Conservation (phyloP, 768 basidiomycete species). For the Boletus eberwhitei region DNA sequence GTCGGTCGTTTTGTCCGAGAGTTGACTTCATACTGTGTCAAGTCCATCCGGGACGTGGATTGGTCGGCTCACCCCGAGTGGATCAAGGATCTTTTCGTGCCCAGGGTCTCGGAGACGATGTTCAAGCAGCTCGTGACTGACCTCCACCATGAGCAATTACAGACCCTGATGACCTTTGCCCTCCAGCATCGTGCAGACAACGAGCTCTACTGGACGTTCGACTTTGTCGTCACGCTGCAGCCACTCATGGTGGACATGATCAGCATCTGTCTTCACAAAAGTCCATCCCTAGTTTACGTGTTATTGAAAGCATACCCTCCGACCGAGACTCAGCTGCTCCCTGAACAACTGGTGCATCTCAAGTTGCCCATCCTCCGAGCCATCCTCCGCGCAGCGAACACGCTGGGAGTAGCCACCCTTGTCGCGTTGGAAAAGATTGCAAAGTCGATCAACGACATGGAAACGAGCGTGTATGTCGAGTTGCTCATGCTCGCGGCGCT, state of each 20-base stretch:
- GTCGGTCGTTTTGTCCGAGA: slow-evolving; percentile 47
- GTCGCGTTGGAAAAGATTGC: slow-evolving; percentile 57
- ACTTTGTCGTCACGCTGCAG: slow-evolving; percentile 29
- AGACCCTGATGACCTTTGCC: slow-evolving; percentile 21
- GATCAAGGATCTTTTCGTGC: slow-evolving; percentile 34
- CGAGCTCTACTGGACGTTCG: slow-evolving; percentile 52
- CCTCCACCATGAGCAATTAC: slow-evolving; percentile 19
- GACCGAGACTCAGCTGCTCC: slow-evolving; percentile 34
- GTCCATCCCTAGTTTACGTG: slow-evolving; percentile 53
- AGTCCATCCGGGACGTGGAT: slow-evolving; percentile 39
- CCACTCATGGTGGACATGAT: slow-evolving; percentile 32
- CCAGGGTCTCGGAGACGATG: slow-evolving; percentile 10
- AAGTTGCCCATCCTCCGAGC: slow-evolving; percentile 39
- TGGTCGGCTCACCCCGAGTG: slow-evolving; percentile 36
- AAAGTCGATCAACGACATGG: slow-evolving; percentile 39
- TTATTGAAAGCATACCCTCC: slow-evolving; percentile 49
- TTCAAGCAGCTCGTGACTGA: slow-evolving; percentile 24
- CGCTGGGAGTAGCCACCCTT: slow-evolving; percentile 51
- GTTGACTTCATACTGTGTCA: slow-evolving; percentile 39
- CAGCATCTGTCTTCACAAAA: slow-evolving; percentile 43
- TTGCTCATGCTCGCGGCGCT: slow-evolving; percentile 49
- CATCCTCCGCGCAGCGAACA: slow-evolving; percentile 54
- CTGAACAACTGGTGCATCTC: slow-evolving; percentile 28
- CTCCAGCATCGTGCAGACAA: slow-evolving; percentile 52
- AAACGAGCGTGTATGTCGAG: slow-evolving; percentile 45